Conservation (phyloP, 192 early-diverging fungal genomes). For the Backusella macrospora region DNA sequence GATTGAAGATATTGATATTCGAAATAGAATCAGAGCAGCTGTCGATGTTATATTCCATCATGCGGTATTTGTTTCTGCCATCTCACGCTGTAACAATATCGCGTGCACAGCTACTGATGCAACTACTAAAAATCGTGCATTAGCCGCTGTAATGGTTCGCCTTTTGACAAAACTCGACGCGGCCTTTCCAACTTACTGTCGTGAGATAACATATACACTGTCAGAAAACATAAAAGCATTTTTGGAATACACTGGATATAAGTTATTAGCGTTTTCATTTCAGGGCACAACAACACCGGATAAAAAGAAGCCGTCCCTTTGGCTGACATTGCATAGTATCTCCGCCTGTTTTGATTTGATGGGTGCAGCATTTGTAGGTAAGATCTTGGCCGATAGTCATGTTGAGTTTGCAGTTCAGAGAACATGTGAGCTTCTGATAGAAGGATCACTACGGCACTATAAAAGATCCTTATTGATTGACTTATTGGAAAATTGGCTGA, state of each 20-base stretch:
- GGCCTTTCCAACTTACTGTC: constrained; percentile 40
- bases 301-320: background rate
- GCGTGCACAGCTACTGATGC: constrained; percentile 21
- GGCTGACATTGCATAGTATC: constrained; percentile 29
- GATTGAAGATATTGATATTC: constrained; percentile 44
- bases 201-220: constrained; percentile 43
- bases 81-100: constrained; percentile 8
- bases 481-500: constrained; percentile 30
- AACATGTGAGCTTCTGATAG: constrained; percentile 32
- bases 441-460: constrained; percentile 15
- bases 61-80: constrained; percentile 39
- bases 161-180: constrained; percentile 37
- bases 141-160: constrained; percentile 35
- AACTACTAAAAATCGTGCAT: constrained; percentile 19
- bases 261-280: constrained; percentile 21
- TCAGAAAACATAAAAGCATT: constrained; percentile 44
- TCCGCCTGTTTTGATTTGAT: constrained; percentile 41
- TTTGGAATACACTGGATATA: constrained; percentile 43
- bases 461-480: constrained; percentile 23
- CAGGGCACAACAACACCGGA: background rate
- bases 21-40: constrained; percentile 37
- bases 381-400: constrained; percentile 36
- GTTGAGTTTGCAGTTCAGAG: constrained; percentile 36
- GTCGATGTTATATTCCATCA: constrained; percentile 45
- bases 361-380: constrained; percentile 35